These are phyloP conservation scores for Sphagnum contortum DNA, from an alignment of 225 moss, liverwort and hornwort species.

Conservation along the genomic window DNA sequence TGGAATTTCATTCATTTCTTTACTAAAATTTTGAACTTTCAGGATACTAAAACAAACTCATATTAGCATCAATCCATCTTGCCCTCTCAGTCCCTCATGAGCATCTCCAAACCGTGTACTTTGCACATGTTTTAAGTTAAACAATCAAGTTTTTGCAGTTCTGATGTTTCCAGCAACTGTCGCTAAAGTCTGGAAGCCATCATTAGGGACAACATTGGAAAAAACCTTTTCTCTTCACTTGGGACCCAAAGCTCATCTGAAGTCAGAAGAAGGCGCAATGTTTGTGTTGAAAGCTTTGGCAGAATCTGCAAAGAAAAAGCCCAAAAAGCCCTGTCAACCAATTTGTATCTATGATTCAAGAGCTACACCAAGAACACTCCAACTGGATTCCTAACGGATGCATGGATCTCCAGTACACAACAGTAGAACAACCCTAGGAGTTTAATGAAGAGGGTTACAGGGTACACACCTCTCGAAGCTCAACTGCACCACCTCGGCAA, in stretches of 20 bases:
- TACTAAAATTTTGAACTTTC: too few relatives aligned
- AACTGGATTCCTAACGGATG: too few relatives aligned
- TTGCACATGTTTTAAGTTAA: too few relatives aligned
- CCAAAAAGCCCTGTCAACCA: too few relatives aligned
- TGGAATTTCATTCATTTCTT: too few relatives aligned
- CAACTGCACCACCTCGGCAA: constrained; percentile 44
- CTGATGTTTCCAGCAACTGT: neutral
- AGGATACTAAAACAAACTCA: neutral
- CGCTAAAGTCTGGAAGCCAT: neutral
- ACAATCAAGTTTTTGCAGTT: too few relatives aligned
- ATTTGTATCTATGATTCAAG: too few relatives aligned
- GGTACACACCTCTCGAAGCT: constrained; percentile 36
- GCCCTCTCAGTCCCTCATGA: neutral
- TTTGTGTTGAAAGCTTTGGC: constrained; percentile 41
- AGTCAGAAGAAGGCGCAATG: constrained; percentile 32
- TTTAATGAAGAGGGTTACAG: too few relatives aligned
- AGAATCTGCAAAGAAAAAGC: constrained; percentile 27
- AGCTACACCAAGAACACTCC: too few relatives aligned
- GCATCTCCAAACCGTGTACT: too few relatives aligned
- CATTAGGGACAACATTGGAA: neutral
- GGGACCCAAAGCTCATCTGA: constrained; percentile 47
- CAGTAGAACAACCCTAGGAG: too few relatives aligned
- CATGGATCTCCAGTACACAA: too few relatives aligned
- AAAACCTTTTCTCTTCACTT: constrained; percentile 42
- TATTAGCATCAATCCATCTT: neutral